Evolutionary conservation across 2,329 filamentous ascomycete genomes (phyloP), one percentile per base, ranked within the genome.

Genomic region (Alternaria gansuensis): DNA sequence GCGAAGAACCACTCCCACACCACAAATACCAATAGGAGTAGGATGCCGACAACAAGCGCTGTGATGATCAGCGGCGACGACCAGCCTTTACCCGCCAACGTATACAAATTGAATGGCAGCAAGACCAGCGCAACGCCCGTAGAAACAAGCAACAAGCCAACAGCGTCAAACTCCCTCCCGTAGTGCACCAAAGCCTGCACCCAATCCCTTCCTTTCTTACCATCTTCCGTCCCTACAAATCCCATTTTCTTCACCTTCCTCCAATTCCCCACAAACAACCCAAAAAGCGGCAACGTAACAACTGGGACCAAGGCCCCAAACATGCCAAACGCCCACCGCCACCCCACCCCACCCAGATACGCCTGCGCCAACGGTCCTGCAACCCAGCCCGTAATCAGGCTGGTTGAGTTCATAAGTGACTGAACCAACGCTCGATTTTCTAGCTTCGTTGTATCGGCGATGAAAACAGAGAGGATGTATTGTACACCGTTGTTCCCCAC

Each of bases 321-420:
- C 67, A 83, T 81, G 21, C 87, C 89, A 68, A 87, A 90, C 1
- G 81, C 86, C 89, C 88, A 91, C 33, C 86, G 82, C 84, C 85
- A 90, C 2, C 82, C 79, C 2, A 82, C 78, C 0, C 81, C 74
- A 1, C 49, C 26, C 53, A 89, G 83, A 2, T 79, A 81, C 0
- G 21, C n/a, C 4, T 51, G 17, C 0, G 70, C 57, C 0, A 71
- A 37, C 2, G 71, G 68, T 2, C 68, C 68, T 7, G 40, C 62
- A 1, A 70, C 17, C 64, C 68, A 73, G 11, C 40, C 31, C 0
- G 67, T 73, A 24, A 68, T 64, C 2, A 72, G 46, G n/a, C 57
- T 61, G 0, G 68, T 52, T 1, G 70, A 69, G 3, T 45, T 57
- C 21, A 59, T 40, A 2, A 70, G 82, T 3, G 87, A 85, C 29